Evolutionary conservation across 305 asterid genomes (phyloP), one percentile per base, ranked within the genome.

Genomic region (Plantago rigida): DNA sequence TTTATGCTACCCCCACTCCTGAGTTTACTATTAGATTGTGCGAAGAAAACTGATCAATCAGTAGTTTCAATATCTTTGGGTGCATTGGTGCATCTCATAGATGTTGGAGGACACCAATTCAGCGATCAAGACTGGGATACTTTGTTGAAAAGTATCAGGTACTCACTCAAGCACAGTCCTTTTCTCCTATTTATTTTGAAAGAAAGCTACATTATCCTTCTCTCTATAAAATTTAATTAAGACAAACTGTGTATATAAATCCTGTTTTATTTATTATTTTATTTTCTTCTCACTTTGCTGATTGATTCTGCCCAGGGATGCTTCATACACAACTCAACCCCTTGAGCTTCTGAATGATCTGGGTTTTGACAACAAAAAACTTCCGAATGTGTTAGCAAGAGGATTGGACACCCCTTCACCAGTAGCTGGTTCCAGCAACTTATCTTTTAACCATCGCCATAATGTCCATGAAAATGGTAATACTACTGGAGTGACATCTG

Each of bases 71-170:
- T 93, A 68, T 93, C 99, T 67, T 70, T 93, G 73, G 97, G 94
- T 74, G 99, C 97, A 66, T 71, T 93, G 60, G 97, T 89, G 78
- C 96, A 93, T 79, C 97, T 93, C 72, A 78, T 82, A 69, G 99
- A 93, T 76, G 97, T 87, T 79, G 99, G 99, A 72, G 99, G 99
- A 59, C 97, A 85, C 78, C 99, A 93, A 71, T 93, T 93, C 75
- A 93, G 93, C 73, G 85, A 85, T 69, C 61, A 63, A 34, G 99
- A 89, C 69, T 93, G 99, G 99, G 87, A 93, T 76, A 93, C 97
- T 72, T 77, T 93, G 77, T 78, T 93, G 69, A 83, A 82, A 77
- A 81, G 99, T 83, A 84, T 93, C 69, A 85, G 97, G 99, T 93
- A 73, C 65, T 3, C 0, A 0, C 74, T 57, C 60, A 28, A 52